These are phyloP conservation scores for Torulaspora franciscae DNA, from an alignment of 805 yeast genomes.

Conservation along the genomic window DNA sequence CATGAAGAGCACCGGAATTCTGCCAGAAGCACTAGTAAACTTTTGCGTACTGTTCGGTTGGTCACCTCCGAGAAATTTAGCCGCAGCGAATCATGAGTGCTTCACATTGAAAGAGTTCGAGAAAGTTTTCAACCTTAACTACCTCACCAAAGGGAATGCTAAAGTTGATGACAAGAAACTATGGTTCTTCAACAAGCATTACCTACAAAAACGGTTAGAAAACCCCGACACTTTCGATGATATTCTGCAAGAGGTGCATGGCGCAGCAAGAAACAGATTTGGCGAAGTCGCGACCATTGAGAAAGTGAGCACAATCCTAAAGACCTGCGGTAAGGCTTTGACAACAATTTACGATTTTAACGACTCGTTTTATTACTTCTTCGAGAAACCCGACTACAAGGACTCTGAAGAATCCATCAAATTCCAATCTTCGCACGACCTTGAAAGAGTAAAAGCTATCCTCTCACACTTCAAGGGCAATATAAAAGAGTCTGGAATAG, in stretches of 20 bases:
- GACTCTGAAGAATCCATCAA: conserved; percentile 28
- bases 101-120: conserved; percentile 50
- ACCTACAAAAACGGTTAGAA: conserved; percentile 44
- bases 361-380: conserved; percentile 46
- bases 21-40: conserved; percentile 84
- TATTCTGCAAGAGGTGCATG: conserved; percentile 35
- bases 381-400: conserved; percentile 34
- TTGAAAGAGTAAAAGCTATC: conserved; percentile 10
- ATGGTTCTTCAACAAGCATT: conserved; percentile 69
- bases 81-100: conserved; percentile 49
- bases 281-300: conserved; percentile 21
- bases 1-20: conserved; percentile 54
- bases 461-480: conserved; percentile 16
- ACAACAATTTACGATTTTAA: conserved; percentile 51
- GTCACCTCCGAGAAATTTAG: conserved; percentile 68
- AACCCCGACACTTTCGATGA: conserved; percentile 36
- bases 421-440: conserved; percentile 28
- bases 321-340: conserved; percentile 45
- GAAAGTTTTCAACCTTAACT: conserved; percentile 54
- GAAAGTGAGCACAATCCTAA: conserved; percentile 41
- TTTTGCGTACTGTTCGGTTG: conserved; percentile 91
- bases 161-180: conserved; percentile 80
- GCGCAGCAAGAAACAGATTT: conserved; percentile 17
- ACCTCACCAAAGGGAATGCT: conserved; percentile 88
- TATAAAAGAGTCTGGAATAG: conserved; percentile 7